Base-by-base conservation (phyloP, 768 basidiomycete species). In the Rhizopogon salebrosus region DNA sequence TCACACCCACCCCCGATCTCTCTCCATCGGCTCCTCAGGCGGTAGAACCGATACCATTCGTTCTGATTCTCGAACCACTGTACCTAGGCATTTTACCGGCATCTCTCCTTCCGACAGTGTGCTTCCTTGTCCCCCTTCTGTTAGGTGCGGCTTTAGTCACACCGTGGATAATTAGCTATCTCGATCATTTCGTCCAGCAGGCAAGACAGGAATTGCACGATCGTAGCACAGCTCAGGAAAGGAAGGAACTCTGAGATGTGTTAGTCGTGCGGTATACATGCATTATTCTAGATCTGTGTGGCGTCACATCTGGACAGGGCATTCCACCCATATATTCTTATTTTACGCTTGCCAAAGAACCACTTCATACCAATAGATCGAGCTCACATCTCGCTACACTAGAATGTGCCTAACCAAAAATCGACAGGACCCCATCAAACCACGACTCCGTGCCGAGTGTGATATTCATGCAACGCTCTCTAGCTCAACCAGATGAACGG, bases 401-500 rank as follows among this genome's bases (percentile, higher is more conserved):
- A 49, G 22, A 20, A 35, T 16, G 39, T 45, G 41, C 36, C 49
- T 22, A 51, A 36, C 35, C n/a, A 43, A 56, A 54, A 52, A 46
- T 45, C 27, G 6, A 31, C 31, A 5, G 36, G 37, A 10, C 58
- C 53, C 37, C 11, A 13, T 31, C 51, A 31, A 24, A 29, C 9
- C 45, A 34, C 31, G 45, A 46, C 31, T 31, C 24, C 27, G 18
- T 27, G 13, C n/a, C 18, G 6, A 24, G 22, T 34, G 39, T 31
- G 24, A 23, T 18, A 31, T 11, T 62, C 59, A 70, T 14, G 57
- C 68, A 48, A 60, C 57, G 36, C 55, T 57, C 38, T 91, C 89
- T 59, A 92, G 64, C 61, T 89, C 88, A 3, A 80, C 83, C 34
- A 93, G 67, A 72, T 89, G 85, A 52, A 91, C 86, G 16, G 88